Evolutionary conservation across 768 basidiomycete species (phyloP), one percentile per base, ranked within the genome.

Genomic region (Tylopilus cervinicoccineus): DNA sequence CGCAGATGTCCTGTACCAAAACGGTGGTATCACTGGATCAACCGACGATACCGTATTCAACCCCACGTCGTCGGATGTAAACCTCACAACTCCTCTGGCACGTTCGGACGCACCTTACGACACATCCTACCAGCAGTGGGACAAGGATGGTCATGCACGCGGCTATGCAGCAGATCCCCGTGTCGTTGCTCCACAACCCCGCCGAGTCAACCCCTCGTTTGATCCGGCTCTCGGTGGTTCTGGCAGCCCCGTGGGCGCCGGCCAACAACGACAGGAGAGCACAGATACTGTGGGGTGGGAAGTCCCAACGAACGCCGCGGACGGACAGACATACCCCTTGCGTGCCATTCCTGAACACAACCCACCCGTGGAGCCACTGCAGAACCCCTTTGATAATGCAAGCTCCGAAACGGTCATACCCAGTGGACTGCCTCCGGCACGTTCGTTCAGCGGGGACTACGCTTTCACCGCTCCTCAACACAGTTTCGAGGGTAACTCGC

Each of bases 101-200:
- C 48, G 17, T 17, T 73, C 65, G 29, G 65, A 68, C 26, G 59
- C 58, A 1, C 64, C 65, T 5, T 61, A 70, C n/a, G 62, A 68
- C 20, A 34, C 50, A 22, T 51, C 61, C 12, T 66, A 72, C 55
- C 79, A 81, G 58, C 71, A 71, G 60, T 83, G 80, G 79, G 78
- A 78, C 53, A 65, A 54, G n/a, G 52, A 55, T 12, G 77, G 79
- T 19, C 73, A 55, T 43, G 80, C 80, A 11, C 56, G 78, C 7
- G 79, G 80, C 19, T 74, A 77, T 54, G 57, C 69, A 10, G 27
- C 66, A 9, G 76, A 78, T 44, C 74, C 74, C 20, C 70, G 54
- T 28, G 62, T 83, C 45, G 65, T 76, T 33, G 77, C 79, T 10
- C 81, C 83, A 8, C 71, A 76, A 45, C 80, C 81, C 17, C 70